Evolutionary conservation across 2,329 filamentous ascomycete genomes (phyloP).

Genomic region (Xylariaceae sp.): DNA sequence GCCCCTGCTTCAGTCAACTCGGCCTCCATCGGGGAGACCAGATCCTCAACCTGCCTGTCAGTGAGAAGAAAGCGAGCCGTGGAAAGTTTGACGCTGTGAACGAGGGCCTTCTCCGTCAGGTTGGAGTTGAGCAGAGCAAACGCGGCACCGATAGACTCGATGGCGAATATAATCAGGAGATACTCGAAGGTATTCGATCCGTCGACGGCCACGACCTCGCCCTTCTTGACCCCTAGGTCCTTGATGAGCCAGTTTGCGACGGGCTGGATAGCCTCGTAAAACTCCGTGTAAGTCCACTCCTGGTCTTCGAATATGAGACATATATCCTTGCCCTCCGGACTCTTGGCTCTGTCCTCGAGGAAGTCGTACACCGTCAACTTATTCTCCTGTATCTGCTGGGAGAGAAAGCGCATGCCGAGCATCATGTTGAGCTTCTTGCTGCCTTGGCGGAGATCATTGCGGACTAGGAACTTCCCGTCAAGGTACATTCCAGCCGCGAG

Average conservation of each 20-base stretch:
- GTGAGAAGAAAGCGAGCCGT: conserved; percentile 52
- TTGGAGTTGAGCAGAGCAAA: conserved; percentile 68
- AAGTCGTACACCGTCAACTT: conserved; percentile 25
- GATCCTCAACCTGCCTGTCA: conserved; percentile 49
- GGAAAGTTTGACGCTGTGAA: conserved; percentile 60
- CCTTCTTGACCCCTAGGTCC: conserved; percentile 49
- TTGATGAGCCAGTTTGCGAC: conserved; percentile 58
- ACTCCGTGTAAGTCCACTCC: conserved; percentile 54
- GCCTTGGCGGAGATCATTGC: conserved; percentile 16
- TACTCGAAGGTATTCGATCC: conserved; percentile 64
- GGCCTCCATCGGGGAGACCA: conserved; percentile 53
- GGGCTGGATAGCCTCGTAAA: conserved; percentile 48
- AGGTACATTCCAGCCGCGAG: conserved; percentile 18
- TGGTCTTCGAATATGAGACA: conserved; percentile 54
- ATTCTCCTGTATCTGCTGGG: conserved; percentile 31
- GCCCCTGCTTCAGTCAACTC: conserved; percentile 51
- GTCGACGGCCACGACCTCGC: conserved; percentile 59
- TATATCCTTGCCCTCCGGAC: conserved; percentile 18
- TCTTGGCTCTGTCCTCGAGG: conserved; percentile 26
- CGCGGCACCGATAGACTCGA: conserved; percentile 59
- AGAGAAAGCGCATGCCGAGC: conserved; percentile 22
- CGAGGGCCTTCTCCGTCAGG: conserved; percentile 53
- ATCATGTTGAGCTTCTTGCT: background rate
- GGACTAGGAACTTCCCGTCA: conserved; percentile 13
- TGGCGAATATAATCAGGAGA: conserved; percentile 58